These are phyloP conservation scores for Aspergillus asperescens DNA, from an alignment of 495 filamentous ascomycete species.

Conservation along the genomic window DNA sequence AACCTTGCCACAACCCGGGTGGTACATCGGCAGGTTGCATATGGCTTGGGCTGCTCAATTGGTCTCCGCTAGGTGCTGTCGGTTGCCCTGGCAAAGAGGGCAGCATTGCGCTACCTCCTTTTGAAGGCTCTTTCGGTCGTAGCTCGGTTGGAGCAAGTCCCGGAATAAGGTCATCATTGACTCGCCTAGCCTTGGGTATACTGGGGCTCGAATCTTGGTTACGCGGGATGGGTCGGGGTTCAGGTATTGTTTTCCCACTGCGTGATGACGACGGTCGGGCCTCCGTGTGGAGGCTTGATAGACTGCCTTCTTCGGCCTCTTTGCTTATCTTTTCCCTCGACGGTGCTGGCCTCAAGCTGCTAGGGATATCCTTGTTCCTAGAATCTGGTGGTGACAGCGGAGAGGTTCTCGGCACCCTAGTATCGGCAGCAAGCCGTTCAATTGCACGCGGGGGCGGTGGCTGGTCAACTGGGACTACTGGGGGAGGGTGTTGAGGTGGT, in stretches of 20 bases:
- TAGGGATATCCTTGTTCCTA: constrained; percentile 23
- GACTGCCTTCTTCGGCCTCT: constrained; percentile 15
- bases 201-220: constrained; percentile 18
- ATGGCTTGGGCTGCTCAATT: constrained; percentile 10
- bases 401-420: constrained; percentile 17
- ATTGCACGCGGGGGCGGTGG: constrained; percentile 27
- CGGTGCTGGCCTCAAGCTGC: constrained; percentile 19
- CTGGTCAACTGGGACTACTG: constrained; percentile 11
- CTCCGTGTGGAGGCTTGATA: constrained; percentile 18
- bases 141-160: constrained; percentile 25
- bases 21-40: constrained; percentile 17
- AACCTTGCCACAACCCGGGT: constrained; percentile 21
- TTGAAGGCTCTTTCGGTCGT: constrained; percentile 24
- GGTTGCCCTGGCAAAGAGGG: constrained; percentile 12
- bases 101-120: constrained; percentile 20
- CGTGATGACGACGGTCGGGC: constrained; percentile 27
- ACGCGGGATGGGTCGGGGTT: constrained; percentile 16
- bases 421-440: constrained; percentile 23
- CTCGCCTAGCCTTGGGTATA: constrained; percentile 21
- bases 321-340: constrained; percentile 12
- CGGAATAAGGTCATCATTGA: constrained; percentile 30
- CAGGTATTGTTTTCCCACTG: constrained; percentile 22
- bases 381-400: constrained; percentile 19
- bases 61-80: constrained; percentile 17
- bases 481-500: constrained; percentile 23